A percentile compares a stretch with the other conserved stretches of the same genome.
These are phyloP conservation scores for Eucalyptus marginata DNA, from an alignment of 345 rosid genomes.

Conservation along the genomic window DNA sequence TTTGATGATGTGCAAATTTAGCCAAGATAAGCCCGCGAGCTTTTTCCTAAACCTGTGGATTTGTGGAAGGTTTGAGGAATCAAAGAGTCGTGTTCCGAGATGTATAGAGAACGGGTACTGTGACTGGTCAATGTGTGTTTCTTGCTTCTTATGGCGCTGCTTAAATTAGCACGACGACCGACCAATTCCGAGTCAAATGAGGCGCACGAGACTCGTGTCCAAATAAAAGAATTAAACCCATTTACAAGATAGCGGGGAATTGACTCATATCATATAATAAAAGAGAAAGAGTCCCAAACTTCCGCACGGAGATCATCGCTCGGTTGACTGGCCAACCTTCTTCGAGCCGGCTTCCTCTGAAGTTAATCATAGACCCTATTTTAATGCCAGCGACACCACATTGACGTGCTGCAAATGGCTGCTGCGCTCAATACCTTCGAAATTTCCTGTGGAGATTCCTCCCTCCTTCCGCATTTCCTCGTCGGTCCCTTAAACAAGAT, in stretches of 20 bases:
- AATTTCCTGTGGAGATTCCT: not conserved
- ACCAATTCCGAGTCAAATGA: not conserved
- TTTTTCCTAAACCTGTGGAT: not conserved
- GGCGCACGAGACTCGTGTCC: not conserved
- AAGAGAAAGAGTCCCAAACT: not conserved
- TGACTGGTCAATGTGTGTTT: not conserved
- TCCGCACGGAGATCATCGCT: not conserved
- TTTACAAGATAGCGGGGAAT: not conserved
- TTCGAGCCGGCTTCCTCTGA: not conserved
- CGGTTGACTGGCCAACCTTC: not conserved
- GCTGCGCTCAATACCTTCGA: not conserved
- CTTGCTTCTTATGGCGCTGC: not conserved
- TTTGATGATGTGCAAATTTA: not conserved
- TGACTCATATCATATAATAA: not conserved
- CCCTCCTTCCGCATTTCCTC: not conserved
- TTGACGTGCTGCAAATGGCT: not conserved
- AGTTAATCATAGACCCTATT: not conserved
- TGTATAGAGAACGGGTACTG: not conserved
- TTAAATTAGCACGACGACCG: not conserved
- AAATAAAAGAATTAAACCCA: not conserved
- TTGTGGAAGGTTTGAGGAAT: slow-evolving; percentile 1
- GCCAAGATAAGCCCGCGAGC: not conserved
- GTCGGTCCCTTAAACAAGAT: not conserved
- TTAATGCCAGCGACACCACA: not conserved
- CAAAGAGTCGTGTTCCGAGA: not conserved